Evolutionary conservation across 2,329 filamentous ascomycete genomes (phyloP), one percentile per base, ranked within the genome.

Genomic region (Nemania sp.): DNA sequence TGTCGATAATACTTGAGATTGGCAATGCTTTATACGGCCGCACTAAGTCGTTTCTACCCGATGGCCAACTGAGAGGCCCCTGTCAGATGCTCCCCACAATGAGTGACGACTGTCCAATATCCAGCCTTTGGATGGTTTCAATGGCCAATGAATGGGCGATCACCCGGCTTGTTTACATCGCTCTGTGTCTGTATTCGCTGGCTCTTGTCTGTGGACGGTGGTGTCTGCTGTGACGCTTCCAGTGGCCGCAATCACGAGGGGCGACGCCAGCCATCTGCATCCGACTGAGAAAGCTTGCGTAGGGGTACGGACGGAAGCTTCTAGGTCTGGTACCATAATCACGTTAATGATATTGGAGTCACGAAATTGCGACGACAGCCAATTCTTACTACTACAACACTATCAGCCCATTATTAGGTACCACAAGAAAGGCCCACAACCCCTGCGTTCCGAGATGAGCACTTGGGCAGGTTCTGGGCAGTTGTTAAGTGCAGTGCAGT

Each of bases 81-180:
- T 45, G 47, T 11, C 46, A 17, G 9, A 36, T n/a, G 14, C 31
- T 26, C 56, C 51, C 59, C 58, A 57, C 58, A 39, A 15, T 36
- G 44, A 57, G 61, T 61, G 63, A 59, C 60, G 55, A 63, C 53
- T 60, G 49, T 54, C 60, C 63, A 65, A 65, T 67, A 57, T 64
- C 60, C 59, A 64, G 56, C 57, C 41, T 60, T 52, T 28, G 40
- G 52, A 50, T 33, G 50, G 41, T 46, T 49, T 22, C 51, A 14
- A 57, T 53, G 56, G 41, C 66, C 66, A 66, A 66, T 66, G 47
- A 46, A 34, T 36, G 33, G 48, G 5, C 22, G 14, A 49, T 46
- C 47, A 45, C 60, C 55, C 49, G 57, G 47, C 48, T 65, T 67
- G 64, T 66, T 65, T 66, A 67, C 62, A 61, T 60, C 54, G 36